Evolutionary conservation across 345 rosid species (phyloP).

Genomic region (Hibiscus syriacus): DNA sequence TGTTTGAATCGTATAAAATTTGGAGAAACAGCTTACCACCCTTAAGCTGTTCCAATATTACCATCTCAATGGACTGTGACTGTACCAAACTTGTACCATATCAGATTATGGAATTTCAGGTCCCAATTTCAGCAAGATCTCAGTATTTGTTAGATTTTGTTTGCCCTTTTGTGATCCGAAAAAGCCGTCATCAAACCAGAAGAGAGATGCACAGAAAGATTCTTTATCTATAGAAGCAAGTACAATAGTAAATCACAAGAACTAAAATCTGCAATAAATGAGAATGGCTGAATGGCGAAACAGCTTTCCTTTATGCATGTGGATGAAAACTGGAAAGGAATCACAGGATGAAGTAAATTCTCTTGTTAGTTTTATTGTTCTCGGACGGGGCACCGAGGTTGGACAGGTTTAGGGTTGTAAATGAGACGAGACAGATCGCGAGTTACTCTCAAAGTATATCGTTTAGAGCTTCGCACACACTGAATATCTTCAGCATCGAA

Average conservation of each 20-base stretch:
- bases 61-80: not conserved
- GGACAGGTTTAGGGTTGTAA: too few relatives aligned
- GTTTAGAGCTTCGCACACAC: constrained; percentile 82
- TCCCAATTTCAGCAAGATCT: not conserved
- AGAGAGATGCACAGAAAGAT: not conserved
- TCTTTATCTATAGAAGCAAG: too few relatives aligned
- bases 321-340: not conserved
- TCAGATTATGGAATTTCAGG: not conserved
- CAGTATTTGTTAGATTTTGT: not conserved
- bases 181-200: not conserved
- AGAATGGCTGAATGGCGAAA: not conserved
- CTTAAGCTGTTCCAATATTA: not conserved
- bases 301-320: not conserved
- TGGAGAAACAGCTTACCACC: constrained; percentile 7
- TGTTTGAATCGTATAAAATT: constrained; percentile 9
- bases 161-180: not conserved
- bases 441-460: too few relatives aligned
- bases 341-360: not conserved
- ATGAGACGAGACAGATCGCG: too few relatives aligned
- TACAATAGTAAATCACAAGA: not conserved
- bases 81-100: constrained; percentile 1
- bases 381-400: not conserved
- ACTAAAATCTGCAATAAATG: not conserved
- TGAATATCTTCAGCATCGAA: constrained; percentile 56
- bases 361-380: not conserved